These are phyloP conservation scores for Pyrus communis DNA, from an alignment of 306 rosid species.

Conservation along the genomic window DNA sequence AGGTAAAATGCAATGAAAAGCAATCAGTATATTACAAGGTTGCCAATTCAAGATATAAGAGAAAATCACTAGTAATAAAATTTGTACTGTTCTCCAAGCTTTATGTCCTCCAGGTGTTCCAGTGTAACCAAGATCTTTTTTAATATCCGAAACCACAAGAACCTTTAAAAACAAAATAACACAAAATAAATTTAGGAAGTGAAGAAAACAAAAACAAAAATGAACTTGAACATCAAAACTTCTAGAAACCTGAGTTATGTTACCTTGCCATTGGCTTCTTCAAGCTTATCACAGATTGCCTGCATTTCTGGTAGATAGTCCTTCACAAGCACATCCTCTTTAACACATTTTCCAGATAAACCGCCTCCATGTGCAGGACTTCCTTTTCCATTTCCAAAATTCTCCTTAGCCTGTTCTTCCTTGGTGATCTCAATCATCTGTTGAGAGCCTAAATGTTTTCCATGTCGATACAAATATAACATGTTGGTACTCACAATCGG, in stretches of 20 bases:
- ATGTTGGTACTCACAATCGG: conserved; percentile 60
- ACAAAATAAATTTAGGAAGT: conserved; percentile 10
- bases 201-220: background rate
- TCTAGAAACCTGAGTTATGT: background rate
- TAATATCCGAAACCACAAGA: conserved; percentile 69
- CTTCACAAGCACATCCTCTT: conserved; percentile 51
- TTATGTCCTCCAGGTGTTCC: conserved; percentile 50
- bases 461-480: conserved; percentile 69
- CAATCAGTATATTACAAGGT: background rate
- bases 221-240: background rate
- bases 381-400: conserved; percentile 12
- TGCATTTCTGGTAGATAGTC: conserved; percentile 71
- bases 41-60: background rate
- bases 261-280: conserved; percentile 77
- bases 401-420: conserved; percentile 25
- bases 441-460: conserved; percentile 52
- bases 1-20: conserved; percentile 10
- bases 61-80: background rate
- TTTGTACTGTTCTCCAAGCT: conserved; percentile 67
- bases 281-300: conserved; percentile 61
- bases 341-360: conserved; percentile 15
- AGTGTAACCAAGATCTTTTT: conserved; percentile 73
- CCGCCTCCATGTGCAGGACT: conserved; percentile 19
- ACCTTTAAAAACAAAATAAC: conserved; percentile 45
- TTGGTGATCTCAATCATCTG: conserved; percentile 59